Evolutionary conservation across 2,329 filamentous ascomycete genomes (phyloP), one percentile per base, ranked within the genome.

Genomic region (Epichloe gansuensis): DNA sequence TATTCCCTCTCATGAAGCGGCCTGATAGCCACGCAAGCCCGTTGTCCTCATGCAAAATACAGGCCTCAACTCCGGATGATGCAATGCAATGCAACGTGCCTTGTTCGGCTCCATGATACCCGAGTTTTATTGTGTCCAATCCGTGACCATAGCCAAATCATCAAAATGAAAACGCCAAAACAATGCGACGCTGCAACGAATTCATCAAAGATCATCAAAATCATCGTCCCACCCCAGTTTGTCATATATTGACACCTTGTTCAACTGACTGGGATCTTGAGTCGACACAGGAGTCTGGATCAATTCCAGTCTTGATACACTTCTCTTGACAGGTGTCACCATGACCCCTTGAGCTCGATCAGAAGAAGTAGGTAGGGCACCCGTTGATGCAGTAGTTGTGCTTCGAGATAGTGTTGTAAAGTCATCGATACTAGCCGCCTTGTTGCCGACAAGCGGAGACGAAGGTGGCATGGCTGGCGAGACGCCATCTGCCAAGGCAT

Each of bases 151-250:
- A 23, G 15, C 4, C 15, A 4, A 25, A 23, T n/a, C 25, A 46
- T 34, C 4, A 23, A 45, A 46, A 46, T 1, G 28, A 44, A 50
- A 52, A 54, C 41, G 46, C 49, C 57, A 59, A 44, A 54, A 52
- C 50, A 48, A 46, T 49, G 43, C 41, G 15, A 13, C 34, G 46
- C 6, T 51, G 15, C 35, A 35, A 49, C 46, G 45, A 31, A 51
- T 52, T 69, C 65, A 65, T 69, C 55, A 67, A 63, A 71, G 62
- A 62, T 73, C 70, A 61, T 80, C 74, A 61, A 73, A 67, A 55
- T 81, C 76, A 54, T 80, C 72, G 60, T 81, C 76, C 79, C 79
- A 82, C 46, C 79, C 78, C 43, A 82, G 63, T 57, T 67, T 68
- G 59, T 78, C 70, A 58, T 77, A 82, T 50, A 82, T 75, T 11